Percentiles rank a stretch among this genome's conserved stretches.
Conservation (phyloP, 768 basidiomycete species). For the Daedalea quercina region DNA sequence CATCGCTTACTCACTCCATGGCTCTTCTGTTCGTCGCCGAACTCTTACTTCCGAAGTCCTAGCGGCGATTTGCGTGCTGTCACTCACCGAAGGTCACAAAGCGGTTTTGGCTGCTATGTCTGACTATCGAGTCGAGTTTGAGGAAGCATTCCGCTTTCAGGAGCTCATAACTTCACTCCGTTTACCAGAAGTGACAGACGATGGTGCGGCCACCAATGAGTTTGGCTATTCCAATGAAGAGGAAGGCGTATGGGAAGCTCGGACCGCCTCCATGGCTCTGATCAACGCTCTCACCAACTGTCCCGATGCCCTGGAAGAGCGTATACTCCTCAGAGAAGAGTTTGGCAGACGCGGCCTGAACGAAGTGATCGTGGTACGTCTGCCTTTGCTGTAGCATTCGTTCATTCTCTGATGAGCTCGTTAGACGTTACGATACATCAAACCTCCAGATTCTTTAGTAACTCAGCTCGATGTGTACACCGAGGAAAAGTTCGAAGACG, state of each 20-base stretch:
- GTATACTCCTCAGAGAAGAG: conserved; percentile 77
- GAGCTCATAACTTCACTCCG: conserved; percentile 59
- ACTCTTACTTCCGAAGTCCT: conserved; percentile 70
- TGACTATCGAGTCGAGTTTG: conserved; percentile 65
- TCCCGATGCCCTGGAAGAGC: conserved; percentile 70
- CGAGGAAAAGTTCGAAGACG: conserved; percentile 88
- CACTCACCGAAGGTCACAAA: conserved; percentile 62
- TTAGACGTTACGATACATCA: conserved; percentile 52
- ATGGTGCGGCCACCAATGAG: conserved; percentile 24
- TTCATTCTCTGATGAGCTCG: not conserved
- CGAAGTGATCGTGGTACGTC: conserved; percentile 74
- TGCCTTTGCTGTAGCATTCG: not conserved
- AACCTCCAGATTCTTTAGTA: conserved; percentile 73
- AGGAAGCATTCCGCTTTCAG: conserved; percentile 78
- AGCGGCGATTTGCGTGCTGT: conserved; percentile 77
- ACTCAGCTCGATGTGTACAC: conserved; percentile 76
- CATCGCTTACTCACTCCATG: conserved; percentile 65
- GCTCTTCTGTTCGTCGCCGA: conserved; percentile 61
- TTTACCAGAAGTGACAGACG: conserved; percentile 40
- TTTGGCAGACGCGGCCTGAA: conserved; percentile 76
- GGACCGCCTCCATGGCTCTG: conserved; percentile 68
- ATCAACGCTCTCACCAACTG: conserved; percentile 76
- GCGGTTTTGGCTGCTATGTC: conserved; percentile 73
- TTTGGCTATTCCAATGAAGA: conserved; percentile 41
- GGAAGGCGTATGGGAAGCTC: conserved; percentile 76